These are phyloP conservation scores for Tephrocybe rancida DNA, from an alignment of 768 basidiomycete species.

Conservation along the genomic window DNA sequence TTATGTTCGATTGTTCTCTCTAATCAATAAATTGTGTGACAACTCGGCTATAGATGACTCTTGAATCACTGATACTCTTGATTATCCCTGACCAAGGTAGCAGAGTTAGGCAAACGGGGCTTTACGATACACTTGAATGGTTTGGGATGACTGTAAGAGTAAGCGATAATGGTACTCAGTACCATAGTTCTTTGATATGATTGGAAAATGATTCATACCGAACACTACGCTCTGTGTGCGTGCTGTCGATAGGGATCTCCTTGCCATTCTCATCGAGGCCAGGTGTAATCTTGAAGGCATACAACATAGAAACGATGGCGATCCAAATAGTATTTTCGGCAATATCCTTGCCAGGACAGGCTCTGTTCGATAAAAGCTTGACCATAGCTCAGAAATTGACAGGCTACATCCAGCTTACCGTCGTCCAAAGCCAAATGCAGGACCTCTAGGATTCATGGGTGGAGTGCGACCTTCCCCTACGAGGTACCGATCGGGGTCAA, in stretches of 20 bases:
- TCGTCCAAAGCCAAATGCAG: constrained; percentile 31
- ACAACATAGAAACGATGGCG: not conserved
- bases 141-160: constrained; percentile 1
- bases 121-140: constrained; percentile 1
- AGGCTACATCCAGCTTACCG: constrained; percentile 9
- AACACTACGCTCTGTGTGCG: constrained; percentile 1
- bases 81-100: too few species aligned
- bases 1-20: too few species aligned
- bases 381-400: not conserved
- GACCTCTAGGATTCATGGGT: not conserved
- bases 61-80: too few species aligned
- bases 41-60: too few species aligned
- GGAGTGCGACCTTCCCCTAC: constrained; percentile 14
- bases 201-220: not conserved
- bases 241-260: not conserved
- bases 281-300: not conserved
- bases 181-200: not conserved
- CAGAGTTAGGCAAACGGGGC: not conserved
- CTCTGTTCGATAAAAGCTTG: constrained; percentile 1
- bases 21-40: too few species aligned
- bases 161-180: not conserved
- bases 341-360: constrained; percentile 3
- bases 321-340: constrained; percentile 6
- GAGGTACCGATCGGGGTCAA: constrained; percentile 25
- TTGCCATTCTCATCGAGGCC: not conserved